Evolutionary conservation across 768 basidiomycete species (phyloP), one percentile per base, ranked within the genome.

Genomic region (Rhizopogon salebrosus): DNA sequence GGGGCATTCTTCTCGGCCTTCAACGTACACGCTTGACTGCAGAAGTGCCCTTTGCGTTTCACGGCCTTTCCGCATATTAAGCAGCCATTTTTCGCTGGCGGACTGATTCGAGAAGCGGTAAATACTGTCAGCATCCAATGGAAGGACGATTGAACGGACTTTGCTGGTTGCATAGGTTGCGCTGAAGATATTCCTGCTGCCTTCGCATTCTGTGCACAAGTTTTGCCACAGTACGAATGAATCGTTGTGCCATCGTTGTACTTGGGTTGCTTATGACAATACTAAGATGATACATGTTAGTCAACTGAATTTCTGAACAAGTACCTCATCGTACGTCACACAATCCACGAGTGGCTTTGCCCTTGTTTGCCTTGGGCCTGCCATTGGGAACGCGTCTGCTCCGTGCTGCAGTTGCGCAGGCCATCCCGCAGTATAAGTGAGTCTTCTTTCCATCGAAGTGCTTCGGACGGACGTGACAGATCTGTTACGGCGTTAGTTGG

Each of bases 191-290:
- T 34, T 36, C 67, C 60, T 48, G 45, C 29, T 11, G 57, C 63
- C 50, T 62, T 67, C 4, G 77, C 73, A 48, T 72, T 76, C 59
- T 75, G 75, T 3, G 83, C 82, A 58, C 84, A 86, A 9, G 80
- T 75, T 60, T 81, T 85, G 60, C 82, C 70, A 59, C 84, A 86
- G 62, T 76, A 87, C 13, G 80, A 75, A 65, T 85, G 84, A 2
- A 74, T 78, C 48, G 75, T 76, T 8, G 73, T 75, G 14, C 80
- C 80, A 59, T 85, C 84, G 18, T 70, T 72, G 57, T 79, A 77
- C 58, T 83, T 85, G 37, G 84, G 82, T 37, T 80, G 76, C 54
- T 73, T 73, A 54, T 78, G 78, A 65, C 84, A 85, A 55, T 76
- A 76, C 84, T 85, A 58, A 23, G 18, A 39, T 20, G 41, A 60